These are phyloP conservation scores for Aspergillus ochraceus DNA, from an alignment of 2,329 filamentous ascomycete genomes.

Conservation along the genomic window DNA sequence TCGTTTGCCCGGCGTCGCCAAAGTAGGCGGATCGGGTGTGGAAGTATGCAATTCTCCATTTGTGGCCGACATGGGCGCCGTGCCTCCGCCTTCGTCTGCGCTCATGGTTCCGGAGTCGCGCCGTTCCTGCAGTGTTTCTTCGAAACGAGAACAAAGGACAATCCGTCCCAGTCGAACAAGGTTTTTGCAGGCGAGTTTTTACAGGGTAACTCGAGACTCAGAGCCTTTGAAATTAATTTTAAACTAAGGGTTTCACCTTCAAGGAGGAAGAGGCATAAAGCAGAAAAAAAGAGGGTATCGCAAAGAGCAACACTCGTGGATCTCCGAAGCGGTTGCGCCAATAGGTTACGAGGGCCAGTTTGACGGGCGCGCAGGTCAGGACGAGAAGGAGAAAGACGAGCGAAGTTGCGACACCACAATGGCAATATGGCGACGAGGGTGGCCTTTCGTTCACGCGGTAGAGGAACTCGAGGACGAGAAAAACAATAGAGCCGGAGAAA, in stretches of 20 bases:
- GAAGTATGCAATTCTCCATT: slow-evolving; percentile 36
- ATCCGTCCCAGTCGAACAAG: slow-evolving; percentile 1
- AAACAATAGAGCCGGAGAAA: slow-evolving; percentile 5
- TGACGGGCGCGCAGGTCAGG: slow-evolving; percentile 27
- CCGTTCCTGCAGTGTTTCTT: slow-evolving; percentile 19
- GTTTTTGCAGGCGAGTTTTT: slow-evolving; percentile 3
- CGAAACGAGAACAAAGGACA: slow-evolving; percentile 17
- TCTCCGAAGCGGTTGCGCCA: slow-evolving; percentile 29
- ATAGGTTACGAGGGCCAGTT: slow-evolving; percentile 26
- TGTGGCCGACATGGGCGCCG: slow-evolving; percentile 29
- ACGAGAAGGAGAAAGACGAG: slow-evolving; percentile 21
- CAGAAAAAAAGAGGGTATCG: slow-evolving; percentile 13
- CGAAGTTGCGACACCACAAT: slow-evolving; percentile 16
- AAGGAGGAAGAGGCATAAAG: not conserved
- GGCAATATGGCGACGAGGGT: slow-evolving; percentile 8
- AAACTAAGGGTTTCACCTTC: not conserved
- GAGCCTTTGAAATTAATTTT: slow-evolving; percentile 3
- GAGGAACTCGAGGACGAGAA: not conserved
- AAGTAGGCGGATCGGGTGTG: slow-evolving; percentile 28
- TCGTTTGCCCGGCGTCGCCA: slow-evolving; percentile 42
- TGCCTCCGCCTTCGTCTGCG: slow-evolving; percentile 36
- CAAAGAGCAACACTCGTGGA: slow-evolving; percentile 18
- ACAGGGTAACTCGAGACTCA: slow-evolving; percentile 12
- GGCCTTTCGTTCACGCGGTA: not conserved
- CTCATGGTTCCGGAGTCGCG: slow-evolving; percentile 35